Evolutionary conservation across 768 basidiomycete species (phyloP).

Genomic region (Hypholoma fasciculare): DNA sequence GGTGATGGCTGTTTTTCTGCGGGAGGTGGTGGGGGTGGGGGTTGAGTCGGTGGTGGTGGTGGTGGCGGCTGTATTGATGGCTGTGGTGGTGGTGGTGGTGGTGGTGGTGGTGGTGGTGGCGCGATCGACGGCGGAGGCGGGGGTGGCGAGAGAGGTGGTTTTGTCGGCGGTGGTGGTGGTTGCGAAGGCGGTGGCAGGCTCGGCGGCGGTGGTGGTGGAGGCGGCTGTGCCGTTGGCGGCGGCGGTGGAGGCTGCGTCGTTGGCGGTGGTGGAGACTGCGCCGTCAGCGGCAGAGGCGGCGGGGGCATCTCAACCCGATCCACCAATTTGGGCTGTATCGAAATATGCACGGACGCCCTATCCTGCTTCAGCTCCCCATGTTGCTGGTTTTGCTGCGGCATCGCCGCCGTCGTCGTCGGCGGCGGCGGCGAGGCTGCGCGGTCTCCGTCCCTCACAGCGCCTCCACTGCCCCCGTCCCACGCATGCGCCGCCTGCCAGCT

Average conservation of each 20-base stretch:
- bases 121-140: constrained; percentile 2
- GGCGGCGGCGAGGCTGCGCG: constrained; percentile 15
- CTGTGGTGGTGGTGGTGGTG: neutral
- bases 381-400: constrained; percentile 6
- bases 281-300: constrained; percentile 26
- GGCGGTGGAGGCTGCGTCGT: constrained; percentile 27
- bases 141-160: constrained; percentile 27
- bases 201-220: constrained; percentile 24
- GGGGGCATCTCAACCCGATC: constrained; percentile 22
- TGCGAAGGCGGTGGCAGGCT: constrained; percentile 27
- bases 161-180: constrained; percentile 27
- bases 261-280: constrained; percentile 28
- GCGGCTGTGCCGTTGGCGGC: constrained; percentile 8
- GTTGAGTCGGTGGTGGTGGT: constrained; percentile 26
- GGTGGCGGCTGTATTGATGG: constrained; percentile 8
- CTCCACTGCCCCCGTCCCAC: constrained; percentile 9
- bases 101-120: neutral
- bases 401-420: constrained; percentile 11
- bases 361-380: constrained; percentile 26
- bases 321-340: constrained; percentile 21
- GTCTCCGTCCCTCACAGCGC: constrained; percentile 15
- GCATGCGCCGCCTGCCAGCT: constrained; percentile 29
- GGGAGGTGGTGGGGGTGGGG: constrained; percentile 20
- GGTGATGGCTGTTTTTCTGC: constrained; percentile 24
- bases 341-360: constrained; percentile 26